A percentile compares a stretch with the other conserved stretches of the same genome.
Conservation (phyloP, 179 eudicot genomes). For the Actinidia arguta region DNA sequence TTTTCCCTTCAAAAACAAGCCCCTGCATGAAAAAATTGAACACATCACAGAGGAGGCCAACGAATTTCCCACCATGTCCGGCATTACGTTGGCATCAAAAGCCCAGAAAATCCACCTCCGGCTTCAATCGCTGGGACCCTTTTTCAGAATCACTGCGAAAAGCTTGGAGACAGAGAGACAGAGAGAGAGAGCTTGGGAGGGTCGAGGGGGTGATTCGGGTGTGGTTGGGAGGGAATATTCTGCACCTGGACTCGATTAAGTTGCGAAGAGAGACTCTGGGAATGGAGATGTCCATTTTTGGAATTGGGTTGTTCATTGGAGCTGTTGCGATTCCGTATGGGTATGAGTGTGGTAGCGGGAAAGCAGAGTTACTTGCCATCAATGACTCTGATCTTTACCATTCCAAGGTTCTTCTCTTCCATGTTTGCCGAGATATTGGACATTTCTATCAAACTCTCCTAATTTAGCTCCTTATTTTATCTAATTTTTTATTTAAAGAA, state of each 20-base stretch:
- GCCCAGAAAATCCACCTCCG: conserved; percentile 67
- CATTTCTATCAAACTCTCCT: no score
- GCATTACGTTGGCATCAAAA: conserved; percentile 67
- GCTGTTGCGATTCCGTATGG: conserved; percentile 88
- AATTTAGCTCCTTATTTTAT: no score
- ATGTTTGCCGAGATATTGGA: no score
- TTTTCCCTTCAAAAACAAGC: not conserved
- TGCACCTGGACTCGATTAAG: conserved; percentile 86
- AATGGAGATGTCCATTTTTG: conserved; percentile 82
- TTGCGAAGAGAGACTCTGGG: conserved; percentile 69
- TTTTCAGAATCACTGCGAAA: conserved; percentile 80
- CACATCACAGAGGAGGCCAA: not conserved
- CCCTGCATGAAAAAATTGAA: not conserved
- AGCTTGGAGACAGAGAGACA: conserved; percentile 55
- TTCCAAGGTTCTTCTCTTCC: conserved; percentile 58
- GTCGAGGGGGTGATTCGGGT: conserved; percentile 87
- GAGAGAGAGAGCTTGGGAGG: conserved; percentile 66
- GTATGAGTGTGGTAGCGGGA: conserved; percentile 71
- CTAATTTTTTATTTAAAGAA: no score
- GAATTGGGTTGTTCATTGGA: conserved; percentile 86
- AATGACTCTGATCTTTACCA: conserved; percentile 91
- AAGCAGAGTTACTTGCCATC: conserved; percentile 91
- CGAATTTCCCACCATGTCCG: conserved; percentile 68
- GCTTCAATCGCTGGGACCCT: conserved; percentile 79
- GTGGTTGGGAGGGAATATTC: conserved; percentile 79